Evolutionary conservation across 352 stramenopile species (phyloP), one percentile per base, ranked within the genome.

Genomic region (Blastocystis sp.): DNA sequence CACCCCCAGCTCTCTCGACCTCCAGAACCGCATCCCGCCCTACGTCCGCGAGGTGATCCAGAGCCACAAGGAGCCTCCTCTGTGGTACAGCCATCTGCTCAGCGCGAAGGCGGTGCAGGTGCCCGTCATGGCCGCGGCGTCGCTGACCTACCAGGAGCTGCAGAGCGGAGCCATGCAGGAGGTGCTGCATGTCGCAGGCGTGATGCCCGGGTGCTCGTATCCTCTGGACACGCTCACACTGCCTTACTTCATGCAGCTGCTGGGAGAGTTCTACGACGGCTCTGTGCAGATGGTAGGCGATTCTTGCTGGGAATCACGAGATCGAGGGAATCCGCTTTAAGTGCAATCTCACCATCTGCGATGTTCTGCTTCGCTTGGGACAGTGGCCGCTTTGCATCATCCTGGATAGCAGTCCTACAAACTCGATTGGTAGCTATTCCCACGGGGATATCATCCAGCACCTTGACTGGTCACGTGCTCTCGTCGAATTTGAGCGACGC

Each of bases 221-320:
- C 73, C 73, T 2, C 34, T 64, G 50, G 50, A 66, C 3, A 34
- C 26, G 56, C 73, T 85, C 30, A 66, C 47, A 2, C 20, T 85
- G 11, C 16, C 4, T 5, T 34, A 18, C 11, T 85, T 85, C 56
- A 24, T 24, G 30, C 53, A 85, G 56, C 30, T 20, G 39, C 50
- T 85, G 50, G 73, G 73, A 20, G 73, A 85, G 20, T 85, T 69
- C 56, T 85, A 85, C 56, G 73, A 85, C 20, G 73, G 20, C 4
- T 85, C 39, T 2, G 54, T 85, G 16, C 73, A 85, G 39, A 39
- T 73, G 63, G 63, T 73, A 20, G 50, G 20, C 50, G 50, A n/a
- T n/a, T 13, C 13, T 13, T 13, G 50, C 11, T n/a, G 50, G 50
- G 13, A 26, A 39, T 2, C 53, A 54, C 26, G n/a, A 85, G 73